phyloP scores from a whole-genome alignment of 192 early-diverging fungal species.

The Entomortierella beljakovae region DNA sequence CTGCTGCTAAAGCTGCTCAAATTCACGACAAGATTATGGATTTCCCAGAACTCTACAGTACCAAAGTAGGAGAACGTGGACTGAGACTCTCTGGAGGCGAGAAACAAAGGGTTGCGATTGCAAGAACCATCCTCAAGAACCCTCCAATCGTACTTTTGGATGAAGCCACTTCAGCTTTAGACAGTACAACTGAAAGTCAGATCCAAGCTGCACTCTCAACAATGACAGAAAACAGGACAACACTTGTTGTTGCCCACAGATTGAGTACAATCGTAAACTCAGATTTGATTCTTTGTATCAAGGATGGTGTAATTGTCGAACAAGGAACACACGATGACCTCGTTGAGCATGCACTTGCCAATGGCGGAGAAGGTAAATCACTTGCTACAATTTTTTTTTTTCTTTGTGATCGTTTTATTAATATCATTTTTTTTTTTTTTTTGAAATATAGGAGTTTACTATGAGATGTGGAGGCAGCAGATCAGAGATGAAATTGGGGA shows the following conservation, averaged over 20 bases:
- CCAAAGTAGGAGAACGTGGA: slow-evolving; percentile 87
- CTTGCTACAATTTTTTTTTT: no score
- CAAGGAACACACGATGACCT: slow-evolving; percentile 85
- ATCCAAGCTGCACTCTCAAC: slow-evolving; percentile 82
- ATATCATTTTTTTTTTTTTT: slow-evolving; percentile 5
- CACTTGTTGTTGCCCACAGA: slow-evolving; percentile 87
- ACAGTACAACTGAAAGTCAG: slow-evolving; percentile 77
- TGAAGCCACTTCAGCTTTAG: slow-evolving; percentile 89
- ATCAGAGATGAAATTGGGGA: slow-evolving; percentile 66
- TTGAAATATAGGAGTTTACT: slow-evolving; percentile 73
- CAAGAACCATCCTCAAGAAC: slow-evolving; percentile 88
- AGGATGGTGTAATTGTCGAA: slow-evolving; percentile 84
- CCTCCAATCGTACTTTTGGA: slow-evolving; percentile 88
- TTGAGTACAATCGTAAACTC: slow-evolving; percentile 85
- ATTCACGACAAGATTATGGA: slow-evolving; percentile 77
- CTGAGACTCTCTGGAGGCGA: slow-evolving; percentile 89
- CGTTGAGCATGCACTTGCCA: slow-evolving; percentile 55
- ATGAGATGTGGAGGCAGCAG: slow-evolving; percentile 95
- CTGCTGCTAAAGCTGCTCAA: slow-evolving; percentile 75
- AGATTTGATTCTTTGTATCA: slow-evolving; percentile 84
- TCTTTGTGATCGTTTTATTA: neutral
- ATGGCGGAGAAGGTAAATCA: slow-evolving; percentile 66
- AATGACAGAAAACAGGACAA: slow-evolving; percentile 84
- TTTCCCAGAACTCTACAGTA: slow-evolving; percentile 85
- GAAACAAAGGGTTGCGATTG: slow-evolving; percentile 95